Evolutionary conservation across 352 stramenopile species (phyloP), one percentile per base, ranked within the genome.

Genomic region (Phytophthora sp.): DNA sequence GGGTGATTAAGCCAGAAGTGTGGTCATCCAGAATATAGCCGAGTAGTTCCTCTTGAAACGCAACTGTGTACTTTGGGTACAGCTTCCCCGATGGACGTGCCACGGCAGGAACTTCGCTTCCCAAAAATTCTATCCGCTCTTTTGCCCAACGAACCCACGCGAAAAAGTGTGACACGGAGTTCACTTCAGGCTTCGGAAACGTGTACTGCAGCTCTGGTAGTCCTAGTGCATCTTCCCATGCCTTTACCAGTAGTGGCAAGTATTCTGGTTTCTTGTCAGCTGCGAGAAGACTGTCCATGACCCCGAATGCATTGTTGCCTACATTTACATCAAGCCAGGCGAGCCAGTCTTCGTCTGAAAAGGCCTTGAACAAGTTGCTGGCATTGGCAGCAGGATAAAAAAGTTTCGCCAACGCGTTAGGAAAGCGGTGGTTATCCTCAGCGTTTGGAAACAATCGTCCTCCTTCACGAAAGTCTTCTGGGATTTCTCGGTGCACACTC

Each of bases 111-210:
- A 72, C 75, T 38, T 76, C 62, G 28, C 69, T 61, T 5, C 81
- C 79, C 17, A 91, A 58, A 39, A 80, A 88, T n/a, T 62, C 77
- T 1, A 91, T 74, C 20, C 83, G 76, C 42, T 94, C 85, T 46
- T 94, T 94, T 27, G 74, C 83, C 85, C 85, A 94, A 15, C 83
- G 83, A n/a, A 92, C 55, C 85, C 85, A 94, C 28, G 81, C 61
- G 65, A 89, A 92, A 52, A 84, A 91, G 50, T 89, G 79, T 5
- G 79, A 89, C n/a, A 90, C 76, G 24, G 72, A 79, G 41, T 87
- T 90, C 17, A 79, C 34, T 2, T 60, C 43, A 8, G 49, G 52
- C 66, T 92, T 94, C 9, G 78, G 79, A 32, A 94, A 82, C 17
- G 79, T 90, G 66, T 89, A 92, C 8, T 66, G 70, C 15, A 92